Evolutionary conservation across 441 rosid genomes (phyloP), one percentile per base, ranked within the genome.

Genomic region (Daphne laureola): DNA sequence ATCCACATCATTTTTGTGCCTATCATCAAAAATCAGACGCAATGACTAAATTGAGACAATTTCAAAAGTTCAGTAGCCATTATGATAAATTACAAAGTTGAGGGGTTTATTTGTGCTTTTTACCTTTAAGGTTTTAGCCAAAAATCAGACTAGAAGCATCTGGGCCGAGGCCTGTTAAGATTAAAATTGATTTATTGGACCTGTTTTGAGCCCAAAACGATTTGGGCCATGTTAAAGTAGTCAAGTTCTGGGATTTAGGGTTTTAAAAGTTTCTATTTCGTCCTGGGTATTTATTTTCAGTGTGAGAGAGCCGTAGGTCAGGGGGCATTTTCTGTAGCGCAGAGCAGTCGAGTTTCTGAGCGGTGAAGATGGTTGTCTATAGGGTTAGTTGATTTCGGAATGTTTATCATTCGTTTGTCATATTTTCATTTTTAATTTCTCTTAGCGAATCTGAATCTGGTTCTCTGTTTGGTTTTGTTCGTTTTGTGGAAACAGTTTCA

Each of bases 281-380:
- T 31, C 8, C 38, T 31, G 1, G 38, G 9, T 31, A 31, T 31
- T 31, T 31, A 7, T 31, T 31, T 8, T 31, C 7, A 11, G 12
- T 31, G 11, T 11, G 12, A n/a, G 5, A n/a, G 5, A 45, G 38
- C 18, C 5, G 46, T 23, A 35, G 8, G 27, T 4, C 18, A 51
- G 4, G 17, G 36, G 31, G 43, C 55, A 59, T 14, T 23, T 16
- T 8, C 38, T 6, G 17, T 21, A 48, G 41, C 27, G 60, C 60
- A 17, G 54, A 17, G 54, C 47, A 48, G 16, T 14, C 18, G 36
- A 35, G 17, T 15, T 43, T 14, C 15, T 23, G 5, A 5, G 40
- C 17, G 25, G 25, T 11, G 13, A 64, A 21, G 53, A 71, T 71
- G 72, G 71, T 55, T 49, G 49, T 57, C 46, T 66, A 59, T 52